Evolutionary conservation across 345 rosid genomes (phyloP).

Genomic region (Eutrema japonicum): DNA sequence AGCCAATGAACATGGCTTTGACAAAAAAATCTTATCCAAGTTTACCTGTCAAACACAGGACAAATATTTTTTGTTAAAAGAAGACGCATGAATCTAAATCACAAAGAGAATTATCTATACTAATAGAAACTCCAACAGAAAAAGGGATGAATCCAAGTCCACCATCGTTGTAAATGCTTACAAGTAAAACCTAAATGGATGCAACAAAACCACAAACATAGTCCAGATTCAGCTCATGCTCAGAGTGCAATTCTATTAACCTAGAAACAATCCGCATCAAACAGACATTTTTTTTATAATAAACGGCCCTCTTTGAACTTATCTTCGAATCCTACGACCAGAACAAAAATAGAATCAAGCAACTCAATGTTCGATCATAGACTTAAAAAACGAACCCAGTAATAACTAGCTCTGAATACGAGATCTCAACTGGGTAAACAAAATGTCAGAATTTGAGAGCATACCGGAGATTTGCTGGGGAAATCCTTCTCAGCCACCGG

Average conservation of each 20-base stretch:
- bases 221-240: neutral
- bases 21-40: conserved; percentile 78
- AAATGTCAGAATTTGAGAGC: neutral
- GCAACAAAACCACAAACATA: neutral
- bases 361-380: neutral
- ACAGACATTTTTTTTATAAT: neutral
- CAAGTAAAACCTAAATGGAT: conserved; percentile 9
- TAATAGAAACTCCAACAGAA: neutral
- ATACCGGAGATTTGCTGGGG: conserved; percentile 53
- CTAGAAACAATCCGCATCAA: conserved; percentile 24
- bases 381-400: neutral
- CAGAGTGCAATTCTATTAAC: neutral
- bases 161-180: neutral
- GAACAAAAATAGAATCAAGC: neutral
- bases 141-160: neutral
- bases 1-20: conserved; percentile 89
- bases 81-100: conserved; percentile 6
- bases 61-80: neutral
- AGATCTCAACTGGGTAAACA: neutral
- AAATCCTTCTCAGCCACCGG: conserved; percentile 43
- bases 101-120: neutral
- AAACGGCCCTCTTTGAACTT: conserved; percentile 1
- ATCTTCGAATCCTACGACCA: neutral
- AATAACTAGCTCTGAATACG: neutral
- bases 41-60: conserved; percentile 53